A percentile compares a stretch with the other conserved stretches of the same genome.
These are phyloP conservation scores for Ehretia macrophylla DNA, from an alignment of 257 asterid genomes.

Conservation along the genomic window DNA sequence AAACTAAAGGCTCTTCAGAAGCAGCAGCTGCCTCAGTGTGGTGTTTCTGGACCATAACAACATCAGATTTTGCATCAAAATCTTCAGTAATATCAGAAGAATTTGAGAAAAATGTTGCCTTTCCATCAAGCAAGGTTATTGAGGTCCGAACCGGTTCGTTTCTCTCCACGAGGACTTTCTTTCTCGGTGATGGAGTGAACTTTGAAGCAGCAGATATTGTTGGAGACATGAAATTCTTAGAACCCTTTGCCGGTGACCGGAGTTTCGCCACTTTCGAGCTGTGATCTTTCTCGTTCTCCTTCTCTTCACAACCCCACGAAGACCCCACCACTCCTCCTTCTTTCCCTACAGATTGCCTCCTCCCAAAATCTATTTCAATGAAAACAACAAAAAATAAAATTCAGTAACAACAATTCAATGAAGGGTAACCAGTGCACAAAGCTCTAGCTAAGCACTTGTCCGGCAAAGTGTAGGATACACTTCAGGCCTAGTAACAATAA, in stretches of 20 bases:
- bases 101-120: conserved; percentile 54
- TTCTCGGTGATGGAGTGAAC: conserved; percentile 75
- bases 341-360: conserved; percentile 31
- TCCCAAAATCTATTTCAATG: conserved; percentile 38
- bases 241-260: conserved; percentile 50
- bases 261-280: conserved; percentile 29
- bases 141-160: conserved; percentile 75
- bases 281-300: conserved; percentile 62
- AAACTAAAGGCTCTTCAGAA: conserved; percentile 30
- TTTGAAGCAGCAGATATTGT: conserved; percentile 95
- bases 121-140: conserved; percentile 62
- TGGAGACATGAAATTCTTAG: conserved; percentile 85
- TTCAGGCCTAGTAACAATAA: not conserved
- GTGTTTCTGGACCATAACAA: conserved; percentile 12
- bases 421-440: no score
- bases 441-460: no score
- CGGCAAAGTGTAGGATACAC: no score
- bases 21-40: conserved; percentile 8
- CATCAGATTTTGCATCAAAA: conserved; percentile 22
- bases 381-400: conserved; percentile 6
- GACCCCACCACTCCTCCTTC: conserved; percentile 16
- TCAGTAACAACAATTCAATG: not conserved
- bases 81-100: conserved; percentile 23
- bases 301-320: conserved; percentile 39
- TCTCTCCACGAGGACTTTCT: conserved; percentile 77